Conservation (phyloP, 805 yeast genomes). For the Yamadazyma endophytica region DNA sequence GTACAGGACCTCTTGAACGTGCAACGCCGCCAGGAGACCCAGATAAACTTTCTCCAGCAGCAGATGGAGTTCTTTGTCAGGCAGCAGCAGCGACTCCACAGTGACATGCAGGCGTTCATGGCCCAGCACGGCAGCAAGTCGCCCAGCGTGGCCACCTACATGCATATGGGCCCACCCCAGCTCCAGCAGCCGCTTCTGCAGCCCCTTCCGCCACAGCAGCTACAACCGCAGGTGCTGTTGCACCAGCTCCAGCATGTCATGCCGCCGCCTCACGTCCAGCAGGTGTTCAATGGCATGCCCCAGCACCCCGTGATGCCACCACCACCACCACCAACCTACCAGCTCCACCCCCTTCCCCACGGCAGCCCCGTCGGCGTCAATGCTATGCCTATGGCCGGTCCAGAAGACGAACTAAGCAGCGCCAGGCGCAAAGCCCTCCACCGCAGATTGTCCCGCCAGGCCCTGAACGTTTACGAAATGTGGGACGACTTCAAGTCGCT, state of each 20-base stretch:
- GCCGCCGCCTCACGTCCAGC: neutral
- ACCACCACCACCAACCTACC: constrained; percentile 1
- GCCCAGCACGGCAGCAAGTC: constrained; percentile 15
- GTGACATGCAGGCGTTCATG: constrained; percentile 12
- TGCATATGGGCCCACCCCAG: neutral
- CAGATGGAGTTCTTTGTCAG: constrained; percentile 10
- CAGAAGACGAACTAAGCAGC: constrained; percentile 5
- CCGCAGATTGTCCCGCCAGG: constrained; percentile 24
- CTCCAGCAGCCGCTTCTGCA: no score
- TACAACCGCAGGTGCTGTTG: neutral
- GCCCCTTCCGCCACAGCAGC: constrained; percentile 4
- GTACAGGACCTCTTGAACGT: neutral
- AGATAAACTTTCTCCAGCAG: constrained; percentile 10
- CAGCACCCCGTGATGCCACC: constrained; percentile 1
- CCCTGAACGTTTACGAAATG: constrained; percentile 25
- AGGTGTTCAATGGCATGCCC: constrained; percentile 1
- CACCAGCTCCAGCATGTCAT: constrained; percentile 1
- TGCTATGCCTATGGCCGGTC: constrained; percentile 2
- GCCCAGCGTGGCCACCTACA: no score
- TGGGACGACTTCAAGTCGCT: constrained; percentile 30
- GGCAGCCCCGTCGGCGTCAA: constrained; percentile 6
- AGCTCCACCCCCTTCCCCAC: constrained; percentile 1
- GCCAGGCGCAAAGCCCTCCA: constrained; percentile 17
- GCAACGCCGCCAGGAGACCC: constrained; percentile 4
- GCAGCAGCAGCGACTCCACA: constrained; percentile 11